Conservation (phyloP, 495 filamentous ascomycete species). For the Penicillium angulare region DNA sequence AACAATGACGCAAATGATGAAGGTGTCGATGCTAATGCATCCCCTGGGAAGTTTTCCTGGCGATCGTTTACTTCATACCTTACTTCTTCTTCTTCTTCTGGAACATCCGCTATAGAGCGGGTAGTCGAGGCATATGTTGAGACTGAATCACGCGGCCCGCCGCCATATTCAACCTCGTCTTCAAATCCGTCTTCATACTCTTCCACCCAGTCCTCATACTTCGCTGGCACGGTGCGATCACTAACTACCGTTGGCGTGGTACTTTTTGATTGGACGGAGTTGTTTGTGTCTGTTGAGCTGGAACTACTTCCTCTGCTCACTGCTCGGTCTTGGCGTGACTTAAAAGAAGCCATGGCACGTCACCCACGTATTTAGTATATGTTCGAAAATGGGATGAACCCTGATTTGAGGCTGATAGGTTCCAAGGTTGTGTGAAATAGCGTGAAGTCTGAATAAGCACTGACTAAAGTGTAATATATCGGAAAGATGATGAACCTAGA, state of each 20-base stretch:
- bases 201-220: constrained; percentile 2
- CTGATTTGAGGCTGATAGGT: not conserved
- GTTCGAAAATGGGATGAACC: not conserved
- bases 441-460: too few relatives aligned
- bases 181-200: constrained; percentile 24
- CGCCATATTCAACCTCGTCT: constrained; percentile 15
- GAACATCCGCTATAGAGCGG: constrained; percentile 58
- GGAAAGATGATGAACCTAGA: too few relatives aligned
- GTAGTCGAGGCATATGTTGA: constrained; percentile 80
- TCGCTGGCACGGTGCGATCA: constrained; percentile 41
- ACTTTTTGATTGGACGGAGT: constrained; percentile 63
- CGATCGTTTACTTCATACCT: constrained; percentile 62
- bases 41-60: constrained; percentile 57
- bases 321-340: constrained; percentile 27
- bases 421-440: not conserved
- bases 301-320: constrained; percentile 43
- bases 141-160: constrained; percentile 60
- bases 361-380: not conserved
- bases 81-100: constrained; percentile 53
- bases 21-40: constrained; percentile 72
- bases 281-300: constrained; percentile 59
- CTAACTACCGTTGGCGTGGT: constrained; percentile 69
- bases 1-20: constrained; percentile 84
- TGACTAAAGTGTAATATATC: too few relatives aligned
- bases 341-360: constrained; percentile 35